These are phyloP conservation scores for Mycocentrospora acerina DNA, from an alignment of 2,329 filamentous ascomycete species.

Conservation along the genomic window DNA sequence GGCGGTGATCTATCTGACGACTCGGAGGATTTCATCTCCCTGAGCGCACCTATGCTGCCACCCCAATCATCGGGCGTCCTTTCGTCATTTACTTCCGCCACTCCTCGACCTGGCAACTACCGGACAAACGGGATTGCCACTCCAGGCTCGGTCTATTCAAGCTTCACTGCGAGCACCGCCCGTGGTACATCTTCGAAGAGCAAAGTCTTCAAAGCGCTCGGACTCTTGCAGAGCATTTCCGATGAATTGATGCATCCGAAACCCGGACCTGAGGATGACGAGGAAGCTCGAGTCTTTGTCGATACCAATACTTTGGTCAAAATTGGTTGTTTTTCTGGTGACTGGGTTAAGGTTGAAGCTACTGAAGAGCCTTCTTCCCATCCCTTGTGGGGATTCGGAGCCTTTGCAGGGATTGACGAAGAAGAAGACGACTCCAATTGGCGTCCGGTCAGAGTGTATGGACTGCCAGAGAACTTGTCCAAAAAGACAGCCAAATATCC, in stretches of 20 bases:
- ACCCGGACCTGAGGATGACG: constrained; percentile 80
- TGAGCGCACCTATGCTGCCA: constrained; percentile 76
- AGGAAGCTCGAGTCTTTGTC: constrained; percentile 84
- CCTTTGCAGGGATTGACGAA: constrained; percentile 63
- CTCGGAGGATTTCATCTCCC: constrained; percentile 89
- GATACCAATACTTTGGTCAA: constrained; percentile 83
- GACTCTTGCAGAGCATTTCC: constrained; percentile 70
- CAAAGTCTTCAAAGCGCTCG: constrained; percentile 81
- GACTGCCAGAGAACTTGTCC: constrained; percentile 72
- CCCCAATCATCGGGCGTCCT: constrained; percentile 77
- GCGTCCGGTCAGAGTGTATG: constrained; percentile 86
- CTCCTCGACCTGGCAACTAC: constrained; percentile 72
- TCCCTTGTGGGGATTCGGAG: constrained; percentile 68
- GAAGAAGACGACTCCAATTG: constrained; percentile 66
- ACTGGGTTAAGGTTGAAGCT: constrained; percentile 87
- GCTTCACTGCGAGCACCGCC: constrained; percentile 80
- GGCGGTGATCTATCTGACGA: constrained; percentile 86
- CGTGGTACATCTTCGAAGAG: constrained; percentile 68
- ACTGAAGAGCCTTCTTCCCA: constrained; percentile 71
- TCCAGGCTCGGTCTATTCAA: constrained; percentile 86
- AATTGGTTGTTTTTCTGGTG: constrained; percentile 94
- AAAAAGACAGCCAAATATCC: constrained; percentile 57
- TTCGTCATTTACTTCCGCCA: constrained; percentile 77
- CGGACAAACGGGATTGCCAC: constrained; percentile 75
- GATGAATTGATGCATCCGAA: constrained; percentile 82